These are phyloP conservation scores for Corylus heterophylla DNA, from an alignment of 306 rosid species.

Conservation along the genomic window DNA sequence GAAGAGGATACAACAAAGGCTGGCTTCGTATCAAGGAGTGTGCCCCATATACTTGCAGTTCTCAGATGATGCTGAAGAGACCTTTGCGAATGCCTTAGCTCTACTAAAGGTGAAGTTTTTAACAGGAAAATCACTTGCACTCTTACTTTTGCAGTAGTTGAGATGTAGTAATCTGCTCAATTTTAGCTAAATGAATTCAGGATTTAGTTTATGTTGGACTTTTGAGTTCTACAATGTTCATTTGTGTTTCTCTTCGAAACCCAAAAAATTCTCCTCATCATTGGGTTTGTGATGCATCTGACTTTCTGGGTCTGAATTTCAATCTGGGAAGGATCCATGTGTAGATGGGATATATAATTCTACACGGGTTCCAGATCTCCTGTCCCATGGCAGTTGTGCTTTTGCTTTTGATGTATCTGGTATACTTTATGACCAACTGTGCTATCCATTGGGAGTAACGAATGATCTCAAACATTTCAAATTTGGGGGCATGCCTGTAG, in stretches of 20 bases:
- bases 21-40: constrained; percentile 93
- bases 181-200: neutral
- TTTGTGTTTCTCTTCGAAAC: constrained; percentile 7
- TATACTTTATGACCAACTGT: neutral
- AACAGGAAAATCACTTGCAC: neutral
- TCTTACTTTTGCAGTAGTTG: neutral
- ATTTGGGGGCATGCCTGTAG: neutral
- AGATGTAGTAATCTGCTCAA: neutral
- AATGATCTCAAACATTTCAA: neutral
- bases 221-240: neutral
- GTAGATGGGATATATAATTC: neutral
- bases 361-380: neutral
- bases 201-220: constrained; percentile 1
- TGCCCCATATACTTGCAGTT: constrained; percentile 87
- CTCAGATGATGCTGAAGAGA: constrained; percentile 76
- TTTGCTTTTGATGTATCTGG: constrained; percentile 3
- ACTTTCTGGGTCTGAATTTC: neutral
- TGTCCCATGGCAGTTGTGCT: neutral
- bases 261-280: neutral
- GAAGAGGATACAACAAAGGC: constrained; percentile 76
- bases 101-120: constrained; percentile 55
- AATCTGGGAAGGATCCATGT: neutral
- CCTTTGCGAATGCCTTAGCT: constrained; percentile 62
- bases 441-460: neutral
- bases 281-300: neutral